Evolutionary conservation across 2,329 filamentous ascomycete species (phyloP).

Genomic region (Aureobasidium sp.): DNA sequence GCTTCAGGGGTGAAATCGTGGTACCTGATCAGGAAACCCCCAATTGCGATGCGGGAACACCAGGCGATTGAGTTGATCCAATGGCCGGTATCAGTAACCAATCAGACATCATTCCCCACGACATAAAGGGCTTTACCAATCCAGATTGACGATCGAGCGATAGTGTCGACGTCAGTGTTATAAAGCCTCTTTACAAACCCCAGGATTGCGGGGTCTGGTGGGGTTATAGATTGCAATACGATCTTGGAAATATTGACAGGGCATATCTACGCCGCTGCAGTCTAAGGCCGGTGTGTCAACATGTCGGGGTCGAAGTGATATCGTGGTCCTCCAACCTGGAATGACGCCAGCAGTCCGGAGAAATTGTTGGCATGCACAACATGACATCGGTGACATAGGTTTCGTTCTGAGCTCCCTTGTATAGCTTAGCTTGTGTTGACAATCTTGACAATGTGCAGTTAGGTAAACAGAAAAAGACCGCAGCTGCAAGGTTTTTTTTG

Average conservation of each 20-base stretch:
- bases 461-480: slow-evolving; percentile 14
- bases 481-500: not conserved
- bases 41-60: not conserved
- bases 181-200: slow-evolving; percentile 6
- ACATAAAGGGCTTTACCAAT: not conserved
- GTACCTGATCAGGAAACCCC: not conserved
- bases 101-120: not conserved
- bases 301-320: not conserved
- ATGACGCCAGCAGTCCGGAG: not conserved
- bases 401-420: slow-evolving; percentile 13
- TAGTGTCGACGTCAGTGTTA: slow-evolving; percentile 8
- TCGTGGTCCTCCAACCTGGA: not conserved
- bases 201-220: not conserved
- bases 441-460: slow-evolving; percentile 16
- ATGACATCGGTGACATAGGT: not conserved
- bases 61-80: not conserved
- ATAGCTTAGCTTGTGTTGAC: slow-evolving; percentile 7
- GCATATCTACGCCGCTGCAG: not conserved
- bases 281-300: slow-evolving; percentile 9
- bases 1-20: too few relatives aligned
- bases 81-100: not conserved
- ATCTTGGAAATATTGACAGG: not conserved
- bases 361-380: not conserved
- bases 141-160: not conserved
- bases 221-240: not conserved